Evolutionary conservation across 345 rosid genomes (phyloP), one percentile per base, ranked within the genome.

Genomic region (Geranium brycei): DNA sequence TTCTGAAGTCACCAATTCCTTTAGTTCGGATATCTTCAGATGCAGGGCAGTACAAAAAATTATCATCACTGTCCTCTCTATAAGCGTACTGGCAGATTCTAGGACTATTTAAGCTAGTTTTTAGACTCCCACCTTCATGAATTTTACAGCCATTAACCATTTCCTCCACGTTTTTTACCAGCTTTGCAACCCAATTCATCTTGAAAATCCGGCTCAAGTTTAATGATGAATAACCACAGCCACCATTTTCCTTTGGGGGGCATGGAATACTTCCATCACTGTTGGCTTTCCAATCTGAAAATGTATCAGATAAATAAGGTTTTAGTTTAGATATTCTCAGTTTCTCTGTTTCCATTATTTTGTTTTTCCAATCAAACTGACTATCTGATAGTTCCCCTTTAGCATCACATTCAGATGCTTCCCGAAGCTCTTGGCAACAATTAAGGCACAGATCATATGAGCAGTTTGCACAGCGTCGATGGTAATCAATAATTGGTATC

Each of bases 181-280:
- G 89, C 70, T 88, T 91, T 57, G 99, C 96, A 71, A 88, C 93
- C 99, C 97, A 95, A 65, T 88, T 95, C 95, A 91, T 91, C 86
- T 95, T 95, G 69, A 91, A 91, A 66, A 88, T 95, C 72, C 95
- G 85, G 61, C 84, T 80, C 19, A 95, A 86, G 68, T 80, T 85
- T 76, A 91, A 72, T 67, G 91, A 76, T 19, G 47, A 73, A 66
- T 72, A 75, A 68, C 89, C 83, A 69, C 99, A 95, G 68, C 97
- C 99, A 73, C 95, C 92, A 64, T 81, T 80, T 17, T 78, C 89
- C 78, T 72, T 83, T 17, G 92, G 92, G 14, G 97, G 97, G 75
- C 99, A 95, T 3, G 88, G 91, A 72, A 95, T 87, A 69, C 92
- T 91, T 70, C 95, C 85, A 67, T 88, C 91, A 62, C 75, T 57